Evolutionary conservation across 345 rosid species (phyloP), one percentile per base, ranked within the genome.

Genomic region (Gossypium ekmanianum): DNA sequence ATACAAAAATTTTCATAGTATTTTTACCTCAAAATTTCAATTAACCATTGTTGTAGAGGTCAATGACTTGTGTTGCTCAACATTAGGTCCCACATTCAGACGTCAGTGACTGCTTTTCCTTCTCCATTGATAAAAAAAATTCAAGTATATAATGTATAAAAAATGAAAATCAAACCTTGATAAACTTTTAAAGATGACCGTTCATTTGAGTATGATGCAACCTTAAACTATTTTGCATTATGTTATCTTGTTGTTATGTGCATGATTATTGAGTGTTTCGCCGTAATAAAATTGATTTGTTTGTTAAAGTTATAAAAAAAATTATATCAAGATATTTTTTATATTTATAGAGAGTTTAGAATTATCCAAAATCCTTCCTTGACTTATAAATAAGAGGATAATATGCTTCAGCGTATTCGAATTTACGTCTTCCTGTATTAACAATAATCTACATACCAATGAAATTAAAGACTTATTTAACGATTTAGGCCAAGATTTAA

Each of bases 341-440:
- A 2, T 34, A 4, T 34, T 0, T 34, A 29, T 3, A 34, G 1
- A 34, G 6, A 1, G 1, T 34, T 34, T 34, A 5, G 0, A 34
- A 5, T 0, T 34, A 34, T 0, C 0, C 0, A 34, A 4, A 34
- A 34, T 34, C 0, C 0, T 0, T 34, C 0, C 0, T 0, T 5
- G 1, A 5, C 1, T 5, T 5, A 4, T 5, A 34, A 34, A 34
- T 34, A 34, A 5, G 0, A 34, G 0, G 1, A 5, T 34, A 34
- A 34, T 34, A 5, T 0, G 41, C 0, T 34, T 34, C 1, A 34
- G 1, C 0, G 0, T 1, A 34, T 0, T 34, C 41, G 7, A 5
- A 34, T 34, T 0, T 0, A 4, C 1, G 6, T 4, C 6, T 0
- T 34, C 39, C 0, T 34, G 0, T 4, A 34, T 34, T 34, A 34